phyloP scores from a whole-genome alignment of 371 early-diverging fungal species.

The Phascolomyces articulosus region DNA sequence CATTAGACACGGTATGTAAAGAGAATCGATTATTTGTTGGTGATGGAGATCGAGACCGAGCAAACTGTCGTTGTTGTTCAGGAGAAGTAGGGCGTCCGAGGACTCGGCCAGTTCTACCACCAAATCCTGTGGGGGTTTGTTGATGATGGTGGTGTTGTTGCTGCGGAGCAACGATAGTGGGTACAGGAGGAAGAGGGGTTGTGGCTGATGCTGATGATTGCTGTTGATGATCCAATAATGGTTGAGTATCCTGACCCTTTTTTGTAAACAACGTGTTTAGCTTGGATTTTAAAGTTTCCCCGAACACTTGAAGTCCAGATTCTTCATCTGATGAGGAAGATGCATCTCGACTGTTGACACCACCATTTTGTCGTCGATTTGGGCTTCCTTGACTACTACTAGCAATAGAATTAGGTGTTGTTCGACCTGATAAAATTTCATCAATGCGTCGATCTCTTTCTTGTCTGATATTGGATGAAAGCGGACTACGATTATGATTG shows the following conservation, averaged over 20 bases:
- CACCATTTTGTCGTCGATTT: not conserved
- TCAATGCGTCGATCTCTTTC: conserved; percentile 44
- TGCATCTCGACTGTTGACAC: not conserved
- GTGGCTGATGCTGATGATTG: not conserved
- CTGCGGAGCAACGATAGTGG: not conserved
- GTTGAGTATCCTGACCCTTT: conserved; percentile 6
- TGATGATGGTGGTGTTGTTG: conserved; percentile 11
- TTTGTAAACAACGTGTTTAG: conserved; percentile 29
- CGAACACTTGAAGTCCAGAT: conserved; percentile 23
- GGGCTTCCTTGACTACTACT: conserved; percentile 6
- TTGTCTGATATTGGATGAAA: conserved; percentile 20
- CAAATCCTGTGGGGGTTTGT: not conserved
- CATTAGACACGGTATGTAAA: not conserved
- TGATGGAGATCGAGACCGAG: conserved; percentile 31
- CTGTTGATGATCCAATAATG: conserved; percentile 1
- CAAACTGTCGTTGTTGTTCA: not conserved
- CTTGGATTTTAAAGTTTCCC: conserved; percentile 33
- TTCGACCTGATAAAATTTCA: conserved; percentile 36
- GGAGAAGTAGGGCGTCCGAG: conserved; percentile 30
- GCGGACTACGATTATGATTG: conserved; percentile 1
- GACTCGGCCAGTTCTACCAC: conserved; percentile 11
- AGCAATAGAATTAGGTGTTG: conserved; percentile 11
- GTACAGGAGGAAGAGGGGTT: not conserved
- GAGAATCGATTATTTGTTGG: conserved; percentile 27
- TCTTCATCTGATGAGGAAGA: conserved; percentile 7